phyloP scores from a whole-genome alignment of 2,329 filamentous ascomycete species.

The Truncatella angustata region DNA sequence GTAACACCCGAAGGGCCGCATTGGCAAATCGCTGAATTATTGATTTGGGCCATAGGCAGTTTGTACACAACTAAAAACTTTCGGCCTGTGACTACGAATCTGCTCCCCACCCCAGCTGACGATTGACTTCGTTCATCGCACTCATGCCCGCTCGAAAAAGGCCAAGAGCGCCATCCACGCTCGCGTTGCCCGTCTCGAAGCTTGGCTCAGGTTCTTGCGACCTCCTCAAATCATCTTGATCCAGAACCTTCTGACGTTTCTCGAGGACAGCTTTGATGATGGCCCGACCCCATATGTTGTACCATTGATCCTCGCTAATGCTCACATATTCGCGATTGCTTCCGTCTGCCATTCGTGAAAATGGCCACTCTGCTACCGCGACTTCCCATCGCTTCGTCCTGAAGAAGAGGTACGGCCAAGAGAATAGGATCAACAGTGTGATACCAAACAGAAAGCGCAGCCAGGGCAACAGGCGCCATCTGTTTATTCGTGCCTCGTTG shows the following conservation, averaged over 20 bases:
- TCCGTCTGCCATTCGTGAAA: constrained; percentile 35
- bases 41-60: no score
- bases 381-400: constrained; percentile 67
- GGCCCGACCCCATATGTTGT: constrained; percentile 59
- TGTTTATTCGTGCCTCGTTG: constrained; percentile 60
- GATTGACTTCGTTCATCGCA: constrained; percentile 51
- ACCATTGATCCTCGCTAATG: constrained; percentile 59
- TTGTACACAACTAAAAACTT: no score
- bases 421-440: constrained; percentile 66
- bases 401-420: constrained; percentile 70
- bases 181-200: constrained; percentile 36
- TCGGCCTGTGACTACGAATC: neutral
- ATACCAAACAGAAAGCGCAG: constrained; percentile 64
- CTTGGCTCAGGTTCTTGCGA: constrained; percentile 37
- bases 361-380: constrained; percentile 59
- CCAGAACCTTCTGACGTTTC: constrained; percentile 53
- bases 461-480: constrained; percentile 63
- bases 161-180: constrained; percentile 34
- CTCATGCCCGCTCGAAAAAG: constrained; percentile 47
- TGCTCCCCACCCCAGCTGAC: constrained; percentile 52
- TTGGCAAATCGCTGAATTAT: no score
- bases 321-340: constrained; percentile 48
- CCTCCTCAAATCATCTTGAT: constrained; percentile 52
- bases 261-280: constrained; percentile 59
- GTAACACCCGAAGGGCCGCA: no score